Base-by-base conservation (phyloP, 148 eudicot genomes). In the Pouteria glomerata region DNA sequence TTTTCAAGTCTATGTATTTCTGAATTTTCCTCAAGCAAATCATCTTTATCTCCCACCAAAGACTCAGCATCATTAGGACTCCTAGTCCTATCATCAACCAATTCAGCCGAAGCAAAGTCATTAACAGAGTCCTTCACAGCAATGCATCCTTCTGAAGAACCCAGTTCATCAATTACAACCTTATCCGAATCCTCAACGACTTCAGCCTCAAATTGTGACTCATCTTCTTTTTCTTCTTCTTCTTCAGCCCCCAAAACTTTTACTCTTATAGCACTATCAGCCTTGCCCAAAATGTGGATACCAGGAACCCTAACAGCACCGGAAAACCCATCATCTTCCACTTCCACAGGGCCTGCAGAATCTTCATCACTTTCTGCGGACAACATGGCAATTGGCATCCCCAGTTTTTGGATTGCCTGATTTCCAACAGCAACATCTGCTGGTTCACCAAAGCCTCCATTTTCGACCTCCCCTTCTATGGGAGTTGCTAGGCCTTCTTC, bases 291-390 rank as follows among this genome's bases (percentile, higher is more conserved):
- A 68, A 48, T 41, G 53, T 60, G 72, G 50, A 50, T 27, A 70
- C 65, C 73, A 3, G 82, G 76, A 41, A 79, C 50, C 72, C 80
- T 77, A 63, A 34, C 77, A 55, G 61, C 37, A 52, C 78, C 75
- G 3, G 45, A 72, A 60, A 63, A 58, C 23, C 48, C 74, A 64
- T 59, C 74, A 31, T 76, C 81, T 35, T 71, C 89, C 26, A 29
- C 66, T 55, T 55, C 70, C 63, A 35, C 85, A 50, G 55, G 71
- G 24, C 71, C 48, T 59, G 58, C 64, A 59, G 78, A 80, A 57
- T 81, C 83, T 42, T 76, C 76, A 37, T 79, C 85, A 71, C 81
- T 81, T 39, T 83, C 86, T 16, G 78, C 37, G 18, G 86, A 78
- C 71, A 85, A 30, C 74, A 57, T 58, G 10, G 89, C 89, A 65